phyloP scores from a whole-genome alignment of 75 land plant species.

The Picea glauca region DNA sequence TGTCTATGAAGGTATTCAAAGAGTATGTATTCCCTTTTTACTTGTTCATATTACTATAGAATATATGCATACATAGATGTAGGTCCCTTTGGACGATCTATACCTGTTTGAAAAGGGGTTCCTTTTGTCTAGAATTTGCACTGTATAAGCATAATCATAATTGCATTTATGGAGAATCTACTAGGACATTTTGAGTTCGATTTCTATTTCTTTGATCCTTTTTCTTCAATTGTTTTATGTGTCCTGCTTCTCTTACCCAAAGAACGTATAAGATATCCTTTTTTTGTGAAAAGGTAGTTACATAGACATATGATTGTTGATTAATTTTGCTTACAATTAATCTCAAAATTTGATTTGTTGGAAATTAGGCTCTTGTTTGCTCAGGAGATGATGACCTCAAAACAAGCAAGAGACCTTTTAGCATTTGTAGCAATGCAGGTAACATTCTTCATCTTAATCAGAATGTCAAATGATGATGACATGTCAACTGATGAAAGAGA shows the following conservation, averaged over 20 bases:
- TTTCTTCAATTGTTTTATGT: background rate
- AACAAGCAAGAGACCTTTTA: background rate
- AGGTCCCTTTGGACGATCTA: background rate
- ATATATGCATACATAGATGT: background rate
- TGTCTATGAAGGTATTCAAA: background rate
- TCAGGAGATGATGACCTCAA: conserved; percentile 17
- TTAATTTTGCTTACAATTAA: background rate
- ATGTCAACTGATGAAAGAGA: background rate
- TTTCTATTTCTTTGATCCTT: background rate
- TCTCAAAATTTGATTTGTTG: background rate
- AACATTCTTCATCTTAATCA: background rate
- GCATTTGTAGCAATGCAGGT: background rate
- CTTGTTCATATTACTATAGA: too few relatives aligned
- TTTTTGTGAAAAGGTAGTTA: too few relatives aligned
- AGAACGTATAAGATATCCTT: background rate
- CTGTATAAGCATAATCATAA: background rate
- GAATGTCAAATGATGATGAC: background rate
- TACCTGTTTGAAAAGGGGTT: background rate
- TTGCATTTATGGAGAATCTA: background rate
- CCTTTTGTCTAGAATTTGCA: background rate
- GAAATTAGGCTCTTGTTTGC: conserved; percentile 56
- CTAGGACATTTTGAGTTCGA: background rate
- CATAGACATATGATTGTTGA: background rate
- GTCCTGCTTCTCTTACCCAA: background rate
- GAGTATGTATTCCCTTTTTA: background rate